phyloP scores from a whole-genome alignment of 495 filamentous ascomycete species.

The Alectoria sarmentosa region DNA sequence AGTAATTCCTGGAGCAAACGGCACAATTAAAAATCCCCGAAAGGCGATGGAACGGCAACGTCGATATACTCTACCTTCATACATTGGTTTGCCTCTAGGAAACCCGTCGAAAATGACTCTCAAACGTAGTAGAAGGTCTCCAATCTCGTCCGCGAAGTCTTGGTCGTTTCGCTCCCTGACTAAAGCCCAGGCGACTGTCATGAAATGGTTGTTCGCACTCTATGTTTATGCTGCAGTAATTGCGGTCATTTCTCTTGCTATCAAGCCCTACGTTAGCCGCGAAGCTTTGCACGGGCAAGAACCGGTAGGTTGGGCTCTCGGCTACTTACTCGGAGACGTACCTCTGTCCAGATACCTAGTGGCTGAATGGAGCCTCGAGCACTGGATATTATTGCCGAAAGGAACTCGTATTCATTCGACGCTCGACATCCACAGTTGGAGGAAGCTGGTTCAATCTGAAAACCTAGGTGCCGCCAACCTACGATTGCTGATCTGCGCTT shows the following conservation, averaged over 20 bases:
- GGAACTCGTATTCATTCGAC: neutral
- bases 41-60: conserved; percentile 14
- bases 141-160: neutral
- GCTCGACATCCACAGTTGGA: neutral
- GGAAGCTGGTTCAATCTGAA: conserved; percentile 33
- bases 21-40: neutral
- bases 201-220: conserved; percentile 77
- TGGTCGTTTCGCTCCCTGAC: conserved; percentile 66
- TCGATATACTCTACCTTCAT: conserved; percentile 26
- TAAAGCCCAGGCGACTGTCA: conserved; percentile 59
- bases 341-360: conserved; percentile 58
- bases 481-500: conserved; percentile 66
- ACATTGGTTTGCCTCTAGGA: conserved; percentile 6
- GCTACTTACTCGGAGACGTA: conserved; percentile 82
- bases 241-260: conserved; percentile 56
- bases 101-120: neutral
- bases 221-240: conserved; percentile 66
- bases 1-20: neutral
- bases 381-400: conserved; percentile 69
- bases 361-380: conserved; percentile 54
- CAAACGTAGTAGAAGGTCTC: conserved; percentile 3
- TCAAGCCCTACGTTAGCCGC: conserved; percentile 59
- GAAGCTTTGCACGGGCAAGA: conserved; percentile 65
- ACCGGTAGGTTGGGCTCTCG: conserved; percentile 85
- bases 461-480: conserved; percentile 69